Evolutionary conservation across 345 rosid genomes (phyloP), one percentile per base, ranked within the genome.

Genomic region (Acer campestre): DNA sequence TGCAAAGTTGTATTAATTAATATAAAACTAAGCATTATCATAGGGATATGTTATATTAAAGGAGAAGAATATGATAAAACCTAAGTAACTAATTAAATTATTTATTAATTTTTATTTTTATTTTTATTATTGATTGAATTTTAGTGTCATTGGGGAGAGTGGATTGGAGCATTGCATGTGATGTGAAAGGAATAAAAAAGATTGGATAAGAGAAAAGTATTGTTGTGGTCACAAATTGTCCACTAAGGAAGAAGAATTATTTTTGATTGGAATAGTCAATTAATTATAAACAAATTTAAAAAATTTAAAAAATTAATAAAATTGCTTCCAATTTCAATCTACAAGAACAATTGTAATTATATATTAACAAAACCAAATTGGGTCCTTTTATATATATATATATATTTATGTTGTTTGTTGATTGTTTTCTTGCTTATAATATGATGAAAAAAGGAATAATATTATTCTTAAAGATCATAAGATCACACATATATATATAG

Each of bases 91-190:
- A 29, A 29, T 29, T 29, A 2, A 23, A 27, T 25, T 23, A 42
- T 6, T 44, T 42, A 56, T 59, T 8, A 55, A 14, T 71, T 74
- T 58, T 42, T 0, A 42, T 42, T 42, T 42, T 42, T 5, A n/a
- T 40, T 42, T 7, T 42, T 22, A 6, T 42, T 22, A 6, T 66
- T 27, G 20, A 25, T 67, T 62, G 22, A 25, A 35, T 12, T 73
- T 31, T 46, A 74, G 70, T 63, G 61, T 53, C 58, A 49, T 77
- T 67, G 82, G 65, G 13, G 62, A 59, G 56, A 48, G 77, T 77
- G 68, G 58, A 58, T 46, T 35, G 40, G 69, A 67, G 77, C 75
- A 78, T 29, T 79, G 86, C 87, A 84, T 84, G 86, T 86, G 87
- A 75, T 48, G 48, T 31, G 77, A 68, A 72, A 40, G 66, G 49